Base-by-base conservation (phyloP, 1,284 basidiomycete species). In the Gastroboletus turbinatus region DNA sequence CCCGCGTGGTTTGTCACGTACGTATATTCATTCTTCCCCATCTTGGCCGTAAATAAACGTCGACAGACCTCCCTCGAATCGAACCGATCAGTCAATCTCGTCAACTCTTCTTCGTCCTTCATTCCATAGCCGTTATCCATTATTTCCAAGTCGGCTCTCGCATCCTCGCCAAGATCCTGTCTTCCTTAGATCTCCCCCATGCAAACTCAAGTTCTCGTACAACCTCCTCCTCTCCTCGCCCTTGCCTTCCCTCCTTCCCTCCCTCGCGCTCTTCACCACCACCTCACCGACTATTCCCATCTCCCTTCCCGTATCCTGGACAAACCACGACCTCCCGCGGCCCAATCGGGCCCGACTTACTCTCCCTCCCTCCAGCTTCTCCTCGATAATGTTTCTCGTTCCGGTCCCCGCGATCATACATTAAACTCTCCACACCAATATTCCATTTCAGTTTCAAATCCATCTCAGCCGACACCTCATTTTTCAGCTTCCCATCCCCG, bases 61-160 rank as follows among this genome's bases (percentile, higher is more conserved):
- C 60, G 63, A 58, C 70, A 57, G 56, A 47, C 55, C 49, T 50
- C 45, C 60, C 56, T 62, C 59, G 53, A 63, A 45, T 58, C 46
- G 59, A 69, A 61, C 63, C 64, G 67, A 71, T 67, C 57, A 67
- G 35, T 44, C 58, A 53, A 59, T 66, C 63, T 61, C 65, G 67
- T 71, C 62, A 59, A 53, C 51, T 39, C 62, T 60, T 39, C 38
- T 54, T 53, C 56, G 36, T 25, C 50, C 53, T 57, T 52, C 52
- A 52, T 67, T 66, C 54, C 53, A 47, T 39, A 56, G 47, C 38
- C 39, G 46, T 39, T 54, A 46, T 62, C 57, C 56, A 43, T 61
- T 46, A 61, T 60, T 59, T 57, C 46, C 40, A 56, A 48, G 53
- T 54, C 59, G 64, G 54, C 46, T 63, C 66, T 47, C 56, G 39